Conservation (phyloP, 805 yeast species). For the Wickerhamomyces rabaulensis region DNA sequence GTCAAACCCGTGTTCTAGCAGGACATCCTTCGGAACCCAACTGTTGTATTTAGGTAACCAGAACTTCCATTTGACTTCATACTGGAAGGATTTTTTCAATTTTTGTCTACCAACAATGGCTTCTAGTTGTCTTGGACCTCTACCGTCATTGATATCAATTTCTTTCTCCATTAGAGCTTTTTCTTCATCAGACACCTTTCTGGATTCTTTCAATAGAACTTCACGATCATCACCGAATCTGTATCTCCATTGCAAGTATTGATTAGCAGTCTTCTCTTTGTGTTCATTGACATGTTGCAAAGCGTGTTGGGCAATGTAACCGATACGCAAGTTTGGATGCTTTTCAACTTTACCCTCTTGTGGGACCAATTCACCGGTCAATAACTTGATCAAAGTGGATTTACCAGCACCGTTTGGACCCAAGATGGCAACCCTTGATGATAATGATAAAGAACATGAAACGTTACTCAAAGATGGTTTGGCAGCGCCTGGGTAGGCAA, state of each 20-base stretch:
- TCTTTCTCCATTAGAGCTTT: conserved; percentile 70
- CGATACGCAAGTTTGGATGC: conserved; percentile 96
- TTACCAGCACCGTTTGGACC: conserved; percentile 99
- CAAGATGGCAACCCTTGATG: conserved; percentile 94
- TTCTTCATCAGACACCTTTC: conserved; percentile 80
- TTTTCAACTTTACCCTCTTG: conserved; percentile 87
- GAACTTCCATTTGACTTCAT: conserved; percentile 89
- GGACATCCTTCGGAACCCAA: conserved; percentile 82
- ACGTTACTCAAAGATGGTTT: conserved; percentile 78
- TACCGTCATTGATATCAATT: conserved; percentile 78
- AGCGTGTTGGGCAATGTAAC: conserved; percentile 98
- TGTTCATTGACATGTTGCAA: conserved; percentile 96
- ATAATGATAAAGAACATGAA: conserved; percentile 84
- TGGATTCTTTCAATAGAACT: conserved; percentile 86
- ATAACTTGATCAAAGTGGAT: conserved; percentile 86
- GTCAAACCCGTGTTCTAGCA: conserved; percentile 79
- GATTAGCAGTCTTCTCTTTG: conserved; percentile 96
- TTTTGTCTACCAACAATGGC: conserved; percentile 97
- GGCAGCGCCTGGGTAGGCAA: conserved; percentile 82
- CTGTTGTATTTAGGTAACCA: conserved; percentile 93
- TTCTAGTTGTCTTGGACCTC: conserved; percentile 84
- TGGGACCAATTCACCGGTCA: conserved; percentile 90
- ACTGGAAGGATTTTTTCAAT: conserved; percentile 93
- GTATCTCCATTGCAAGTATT: conserved; percentile 97
- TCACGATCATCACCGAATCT: conserved; percentile 98